Base-by-base conservation (phyloP, 805 yeast species). In the Debaryomyces prosopidis region DNA sequence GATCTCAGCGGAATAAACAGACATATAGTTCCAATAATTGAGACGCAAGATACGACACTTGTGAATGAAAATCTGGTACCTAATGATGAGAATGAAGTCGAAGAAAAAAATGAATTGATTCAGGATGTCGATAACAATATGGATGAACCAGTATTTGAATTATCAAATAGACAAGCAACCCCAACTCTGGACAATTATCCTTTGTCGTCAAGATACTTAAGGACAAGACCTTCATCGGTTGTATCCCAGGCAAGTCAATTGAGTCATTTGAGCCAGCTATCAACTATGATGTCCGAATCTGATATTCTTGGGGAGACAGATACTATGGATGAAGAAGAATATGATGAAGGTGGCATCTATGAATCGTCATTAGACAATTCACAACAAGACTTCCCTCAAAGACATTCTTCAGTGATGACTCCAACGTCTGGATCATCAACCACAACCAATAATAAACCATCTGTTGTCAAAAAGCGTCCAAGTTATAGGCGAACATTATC, bases 231-330 rank as follows among this genome's bases (percentile, higher is more conserved):
- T 6, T 63, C 70, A 14, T 69, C 75, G 1, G 62, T 72, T 60
- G 56, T 71, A 11, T 68, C 74, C 2, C 75, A 71, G 51, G 52
- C 62, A 11, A 63, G 70, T 54, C 75, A 69, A 51, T 49, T 65
- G 23, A 66, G 73, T 50, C 75, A 71, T 40, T 47, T 65, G 33
- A 66, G 73, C 55, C 77, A 73, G 45, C 53, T 70, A 48, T 71
- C 73, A 7, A 64, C 73, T 14, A 68, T 68, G 69, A 48, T 70
- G 55, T 69, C 76, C 3, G 77, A 69, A 43, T 66, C 71, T 3
- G 77, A 71, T 28, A 59, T 63, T 39, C 49, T 69, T 45, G 73
- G 66, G 33, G 76, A 66, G 37, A 65, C 75, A 2, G 76, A 69
- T 44, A 59, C 63, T 9, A 59, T 62, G 62, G 74, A 62, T 40